Conservation (phyloP, 495 filamentous ascomycete genomes). For the Neurospora sp. region DNA sequence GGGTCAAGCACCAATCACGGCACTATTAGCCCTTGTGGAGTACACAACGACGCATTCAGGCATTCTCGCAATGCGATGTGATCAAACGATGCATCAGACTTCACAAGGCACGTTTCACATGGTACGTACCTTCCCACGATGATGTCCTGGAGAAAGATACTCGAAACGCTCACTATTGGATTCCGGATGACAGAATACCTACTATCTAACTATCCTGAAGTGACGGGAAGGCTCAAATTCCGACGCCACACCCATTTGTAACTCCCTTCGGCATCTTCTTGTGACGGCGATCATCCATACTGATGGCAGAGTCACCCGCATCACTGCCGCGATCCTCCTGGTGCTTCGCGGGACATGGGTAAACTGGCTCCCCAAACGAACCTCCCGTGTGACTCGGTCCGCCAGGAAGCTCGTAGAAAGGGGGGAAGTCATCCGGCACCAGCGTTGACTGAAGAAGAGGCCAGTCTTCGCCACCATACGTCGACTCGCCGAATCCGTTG, state of each 20-base stretch:
- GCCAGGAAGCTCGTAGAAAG: constrained; percentile 5
- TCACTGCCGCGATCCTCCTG: not conserved
- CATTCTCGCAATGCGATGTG: not conserved
- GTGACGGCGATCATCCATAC: not conserved
- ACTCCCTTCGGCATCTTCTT: not conserved
- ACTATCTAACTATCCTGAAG: not conserved
- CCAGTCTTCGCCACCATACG: not conserved
- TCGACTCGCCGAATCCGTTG: constrained; percentile 9
- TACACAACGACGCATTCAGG: not conserved
- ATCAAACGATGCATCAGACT: not conserved
- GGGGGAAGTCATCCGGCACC: constrained; percentile 1
- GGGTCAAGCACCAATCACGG: not conserved
- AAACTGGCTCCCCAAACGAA: not conserved
- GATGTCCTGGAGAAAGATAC: not conserved
- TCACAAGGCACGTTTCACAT: not conserved
- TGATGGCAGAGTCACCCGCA: not conserved
- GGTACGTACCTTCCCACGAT: no score
- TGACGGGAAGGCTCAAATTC: not conserved
- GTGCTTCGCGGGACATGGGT: not conserved
- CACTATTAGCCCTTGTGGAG: not conserved
- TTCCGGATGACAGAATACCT: not conserved
- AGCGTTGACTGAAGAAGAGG: not conserved
- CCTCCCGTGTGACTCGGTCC: constrained; percentile 1
- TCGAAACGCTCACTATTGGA: not conserved
- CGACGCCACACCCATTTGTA: not conserved